Evolutionary conservation across 2,329 filamentous ascomycete genomes (phyloP).

Genomic region (Sarocladiaceae sp.): DNA sequence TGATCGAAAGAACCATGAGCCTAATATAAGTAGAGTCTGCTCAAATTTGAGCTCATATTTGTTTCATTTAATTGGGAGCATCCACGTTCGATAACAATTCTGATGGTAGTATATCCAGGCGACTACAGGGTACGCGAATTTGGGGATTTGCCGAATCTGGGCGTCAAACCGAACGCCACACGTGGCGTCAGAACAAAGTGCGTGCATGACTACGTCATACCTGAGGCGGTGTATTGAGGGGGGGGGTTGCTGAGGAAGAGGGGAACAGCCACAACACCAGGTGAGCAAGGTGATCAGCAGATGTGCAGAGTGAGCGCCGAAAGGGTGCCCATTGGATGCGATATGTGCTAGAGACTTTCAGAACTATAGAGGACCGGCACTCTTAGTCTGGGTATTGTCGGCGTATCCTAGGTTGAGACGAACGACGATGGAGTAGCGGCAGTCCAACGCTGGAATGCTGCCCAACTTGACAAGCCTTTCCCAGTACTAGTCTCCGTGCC

Average conservation of each 20-base stretch:
- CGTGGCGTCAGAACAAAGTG: not conserved
- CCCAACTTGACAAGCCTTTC: conserved; percentile 7
- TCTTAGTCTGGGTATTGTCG: not conserved
- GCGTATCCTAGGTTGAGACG: no score
- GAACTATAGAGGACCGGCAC: not conserved
- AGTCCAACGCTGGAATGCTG: not conserved
- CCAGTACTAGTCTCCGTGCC: not conserved
- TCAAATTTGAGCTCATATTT: no score
- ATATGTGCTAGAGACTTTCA: not conserved
- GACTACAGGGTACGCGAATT: not conserved
- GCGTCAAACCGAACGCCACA: no score
- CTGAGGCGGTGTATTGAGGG: not conserved
- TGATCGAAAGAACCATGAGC: no score
- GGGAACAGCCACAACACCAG: not conserved
- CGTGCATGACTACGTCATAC: not conserved
- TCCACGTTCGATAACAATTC: no score
- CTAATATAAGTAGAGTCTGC: no score
- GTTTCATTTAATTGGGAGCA: no score
- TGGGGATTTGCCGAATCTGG: no score
- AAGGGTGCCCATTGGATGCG: not conserved
- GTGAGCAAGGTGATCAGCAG: not conserved
- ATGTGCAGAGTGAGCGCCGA: not conserved
- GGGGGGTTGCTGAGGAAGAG: not conserved
- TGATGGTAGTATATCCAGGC: not conserved
- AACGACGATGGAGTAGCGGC: not conserved